phyloP scores from a whole-genome alignment of 1,284 basidiomycete species.

The Leccinum solheimii region DNA sequence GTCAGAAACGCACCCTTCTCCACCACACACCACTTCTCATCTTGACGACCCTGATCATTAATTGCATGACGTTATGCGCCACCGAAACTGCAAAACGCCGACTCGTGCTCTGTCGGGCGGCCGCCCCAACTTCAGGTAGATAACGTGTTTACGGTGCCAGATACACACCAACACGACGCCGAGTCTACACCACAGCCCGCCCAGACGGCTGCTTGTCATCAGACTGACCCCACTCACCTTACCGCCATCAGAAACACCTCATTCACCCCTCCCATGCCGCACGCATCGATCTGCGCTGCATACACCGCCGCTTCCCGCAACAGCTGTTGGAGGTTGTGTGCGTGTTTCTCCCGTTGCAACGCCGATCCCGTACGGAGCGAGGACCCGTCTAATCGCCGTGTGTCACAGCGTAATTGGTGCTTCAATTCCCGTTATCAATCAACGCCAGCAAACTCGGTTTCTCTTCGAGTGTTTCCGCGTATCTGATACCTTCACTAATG shows the following conservation, averaged over 20 bases:
- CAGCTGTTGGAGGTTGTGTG: slow-evolving; percentile 96
- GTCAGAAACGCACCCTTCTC: slow-evolving; percentile 10
- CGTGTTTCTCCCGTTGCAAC: slow-evolving; percentile 94
- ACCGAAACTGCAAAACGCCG: slow-evolving; percentile 56
- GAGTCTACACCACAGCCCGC: slow-evolving; percentile 47
- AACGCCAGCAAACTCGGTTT: slow-evolving; percentile 64
- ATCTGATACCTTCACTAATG: slow-evolving; percentile 80
- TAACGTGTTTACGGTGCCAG: slow-evolving; percentile 89
- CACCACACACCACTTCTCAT: slow-evolving; percentile 37
- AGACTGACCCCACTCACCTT: slow-evolving; percentile 55
- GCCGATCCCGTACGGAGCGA: slow-evolving; percentile 82
- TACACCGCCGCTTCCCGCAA: slow-evolving; percentile 85
- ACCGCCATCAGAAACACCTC: slow-evolving; percentile 89
- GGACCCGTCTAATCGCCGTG: slow-evolving; percentile 73
- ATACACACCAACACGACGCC: slow-evolving; percentile 90
- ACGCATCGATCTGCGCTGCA: slow-evolving; percentile 92
- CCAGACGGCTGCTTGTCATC: background rate
- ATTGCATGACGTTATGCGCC: slow-evolving; percentile 92
- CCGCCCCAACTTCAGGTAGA: slow-evolving; percentile 66
- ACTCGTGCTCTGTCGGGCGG: background rate
- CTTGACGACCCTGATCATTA: slow-evolving; percentile 74
- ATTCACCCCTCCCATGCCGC: slow-evolving; percentile 61
- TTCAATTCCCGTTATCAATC: slow-evolving; percentile 56
- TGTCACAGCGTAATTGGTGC: slow-evolving; percentile 92
- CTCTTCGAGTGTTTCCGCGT: slow-evolving; percentile 75